A percentile compares a stretch with the other conserved stretches of the same genome.
These are phyloP conservation scores for Mycena maculata DNA, from an alignment of 768 basidiomycete genomes.

Conservation along the genomic window DNA sequence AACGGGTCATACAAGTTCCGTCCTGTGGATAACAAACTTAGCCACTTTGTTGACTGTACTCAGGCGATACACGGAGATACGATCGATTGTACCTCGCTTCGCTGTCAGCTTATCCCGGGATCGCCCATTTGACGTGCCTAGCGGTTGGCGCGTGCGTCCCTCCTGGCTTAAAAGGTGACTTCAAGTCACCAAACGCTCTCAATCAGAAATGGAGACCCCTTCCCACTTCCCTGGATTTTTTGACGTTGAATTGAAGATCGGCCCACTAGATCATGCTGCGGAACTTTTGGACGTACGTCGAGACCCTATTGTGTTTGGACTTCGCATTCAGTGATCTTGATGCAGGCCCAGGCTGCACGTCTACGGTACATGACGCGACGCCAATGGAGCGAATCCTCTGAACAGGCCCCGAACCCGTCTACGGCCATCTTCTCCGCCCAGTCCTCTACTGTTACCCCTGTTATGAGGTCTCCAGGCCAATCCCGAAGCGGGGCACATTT, in stretches of 20 bases:
- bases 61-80: not conserved
- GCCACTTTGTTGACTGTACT: not conserved
- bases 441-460: not conserved
- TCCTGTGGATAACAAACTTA: not conserved
- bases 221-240: not conserved
- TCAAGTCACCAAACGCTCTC: not conserved
- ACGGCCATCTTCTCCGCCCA: not conserved
- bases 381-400: not conserved
- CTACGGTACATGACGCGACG: not conserved
- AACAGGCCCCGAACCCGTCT: not conserved
- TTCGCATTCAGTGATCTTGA: not conserved
- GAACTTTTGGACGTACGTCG: not conserved
- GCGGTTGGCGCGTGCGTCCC: no score
- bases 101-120: no score
- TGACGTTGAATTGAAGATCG: not conserved
- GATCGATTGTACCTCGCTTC: no score
- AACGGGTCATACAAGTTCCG: no score
- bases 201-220: not conserved
- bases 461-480: not conserved
- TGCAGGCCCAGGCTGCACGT: not conserved
- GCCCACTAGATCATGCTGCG: not conserved
- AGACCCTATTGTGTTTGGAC: not conserved
- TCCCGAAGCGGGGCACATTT: not conserved
- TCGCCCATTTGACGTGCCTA: no score
- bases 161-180: not conserved